A percentile compares a stretch with the other conserved stretches of the same genome.
Conservation (phyloP, 2,329 filamentous ascomycete species). For the Periconia sp. region DNA sequence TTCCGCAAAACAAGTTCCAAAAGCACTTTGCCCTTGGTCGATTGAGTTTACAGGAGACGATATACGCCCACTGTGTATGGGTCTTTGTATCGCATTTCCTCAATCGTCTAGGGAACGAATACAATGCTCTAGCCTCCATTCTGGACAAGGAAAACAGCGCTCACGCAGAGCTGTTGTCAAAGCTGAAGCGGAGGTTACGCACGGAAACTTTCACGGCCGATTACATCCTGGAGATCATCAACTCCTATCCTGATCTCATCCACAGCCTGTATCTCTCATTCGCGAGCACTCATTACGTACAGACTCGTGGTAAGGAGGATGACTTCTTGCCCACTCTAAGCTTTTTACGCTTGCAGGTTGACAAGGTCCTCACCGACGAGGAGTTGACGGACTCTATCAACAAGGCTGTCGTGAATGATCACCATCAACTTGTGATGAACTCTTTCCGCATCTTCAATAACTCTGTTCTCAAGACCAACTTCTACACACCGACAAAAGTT, state of each 20-base stretch:
- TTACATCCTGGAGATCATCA: slow-evolving; percentile 97
- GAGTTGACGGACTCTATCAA: slow-evolving; percentile 44
- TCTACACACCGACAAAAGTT: slow-evolving; percentile 97
- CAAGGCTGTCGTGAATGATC: slow-evolving; percentile 67
- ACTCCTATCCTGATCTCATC: slow-evolving; percentile 83
- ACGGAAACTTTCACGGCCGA: slow-evolving; percentile 97
- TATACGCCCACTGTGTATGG: slow-evolving; percentile 97
- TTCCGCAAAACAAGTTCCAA: slow-evolving; percentile 97
- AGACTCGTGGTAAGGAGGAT: slow-evolving; percentile 64
- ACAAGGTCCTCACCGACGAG: slow-evolving; percentile 55
- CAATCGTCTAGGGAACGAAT: slow-evolving; percentile 90
- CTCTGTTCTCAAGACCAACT: slow-evolving; percentile 93
- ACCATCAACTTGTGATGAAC: slow-evolving; percentile 97
- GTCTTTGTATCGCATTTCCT: slow-evolving; percentile 98
- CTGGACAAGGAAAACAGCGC: slow-evolving; percentile 79
- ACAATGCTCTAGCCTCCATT: slow-evolving; percentile 79
- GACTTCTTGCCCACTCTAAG: slow-evolving; percentile 72
- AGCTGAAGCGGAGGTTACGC: slow-evolving; percentile 91
- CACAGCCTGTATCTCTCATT: slow-evolving; percentile 89
- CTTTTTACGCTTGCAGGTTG: slow-evolving; percentile 66
- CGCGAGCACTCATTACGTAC: slow-evolving; percentile 79
- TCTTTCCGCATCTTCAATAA: slow-evolving; percentile 96
- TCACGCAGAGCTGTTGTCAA: slow-evolving; percentile 84
- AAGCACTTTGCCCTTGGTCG: slow-evolving; percentile 80
- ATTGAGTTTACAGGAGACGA: slow-evolving; percentile 91